Base-by-base conservation (phyloP, 2,329 filamentous ascomycete species). In the Penicillium polonicum region DNA sequence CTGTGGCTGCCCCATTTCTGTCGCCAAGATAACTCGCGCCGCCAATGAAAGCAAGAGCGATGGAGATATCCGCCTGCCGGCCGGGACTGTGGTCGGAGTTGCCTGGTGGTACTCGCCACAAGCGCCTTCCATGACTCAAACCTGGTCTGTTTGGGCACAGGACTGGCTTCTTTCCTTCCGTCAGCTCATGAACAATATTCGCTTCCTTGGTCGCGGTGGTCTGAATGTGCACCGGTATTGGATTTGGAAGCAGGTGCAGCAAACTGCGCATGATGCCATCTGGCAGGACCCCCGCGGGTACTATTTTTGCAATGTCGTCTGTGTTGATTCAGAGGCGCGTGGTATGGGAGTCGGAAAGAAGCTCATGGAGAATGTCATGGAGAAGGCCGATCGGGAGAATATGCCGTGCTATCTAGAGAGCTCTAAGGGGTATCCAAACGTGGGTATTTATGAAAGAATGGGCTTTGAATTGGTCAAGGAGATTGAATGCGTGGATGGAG, bases 261-360 rank as follows among this genome's bases (percentile, higher is more conserved):
- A 82, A 0, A 76, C 83, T 39, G 85, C 83, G 0, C 88, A 90
- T 55, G 75, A 76, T 0, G 74, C 82, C 27, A 73, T 90, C 4
- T 91, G 88, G 88, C 83, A 77, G 0, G 85, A 89, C 56, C 79
- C 82, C 0, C 77, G 80, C 5, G 88, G 88, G 0, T 91, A 91
- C 67, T 91, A 90, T 67, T 91, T 91, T 64, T 87, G 88, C 62
- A 91, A 91, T 67, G 89, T 91, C 60, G 84, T 91, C 66, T 87
- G 88, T 0, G 88, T 91, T 1, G 71, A 84, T 17, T 86, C 87
- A 0, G 81, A 85, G 48, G 81, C 80, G 33, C 88, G 90, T 69
- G 86, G 87, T 0, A 83, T 80, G 65, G 88, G 88, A 0, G 82
- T 91, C 2, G 88, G 88, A 0, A 83, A 83, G 59, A 78, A 80